phyloP scores from a whole-genome alignment of 441 rosid species.

The Adansonia madagascariensis region DNA sequence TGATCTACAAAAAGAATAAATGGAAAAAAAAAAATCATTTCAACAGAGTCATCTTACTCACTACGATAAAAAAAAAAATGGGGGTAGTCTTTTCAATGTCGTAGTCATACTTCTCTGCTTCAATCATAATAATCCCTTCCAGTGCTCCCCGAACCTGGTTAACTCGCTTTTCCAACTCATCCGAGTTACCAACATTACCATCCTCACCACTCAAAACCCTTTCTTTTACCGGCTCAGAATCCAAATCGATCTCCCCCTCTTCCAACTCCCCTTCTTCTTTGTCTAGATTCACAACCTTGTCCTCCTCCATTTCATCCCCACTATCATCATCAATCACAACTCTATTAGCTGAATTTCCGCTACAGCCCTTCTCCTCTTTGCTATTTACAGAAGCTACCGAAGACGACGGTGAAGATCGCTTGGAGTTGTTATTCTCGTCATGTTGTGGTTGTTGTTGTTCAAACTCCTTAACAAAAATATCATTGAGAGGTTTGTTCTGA shows the following conservation, averaged over 20 bases:
- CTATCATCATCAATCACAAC: slow-evolving; percentile 67
- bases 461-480: slow-evolving; percentile 58
- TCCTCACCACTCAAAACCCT: slow-evolving; percentile 31
- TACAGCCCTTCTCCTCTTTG: slow-evolving; percentile 33
- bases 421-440: slow-evolving; percentile 43
- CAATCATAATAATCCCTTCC: slow-evolving; percentile 54
- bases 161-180: slow-evolving; percentile 48
- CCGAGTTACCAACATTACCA: slow-evolving; percentile 31
- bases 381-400: slow-evolving; percentile 45
- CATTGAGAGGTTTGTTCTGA: slow-evolving; percentile 78
- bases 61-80: slow-evolving; percentile 24
- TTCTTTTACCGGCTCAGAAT: slow-evolving; percentile 43
- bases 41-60: slow-evolving; percentile 19
- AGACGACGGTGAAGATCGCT: slow-evolving; percentile 43
- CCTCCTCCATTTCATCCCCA: slow-evolving; percentile 54
- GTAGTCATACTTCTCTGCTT: slow-evolving; percentile 75
- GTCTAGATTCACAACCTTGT: slow-evolving; percentile 35
- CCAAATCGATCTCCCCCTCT: slow-evolving; percentile 94
- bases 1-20: slow-evolving; percentile 56
- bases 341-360: slow-evolving; percentile 30
- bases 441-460: slow-evolving; percentile 30
- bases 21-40: slow-evolving; percentile 26
- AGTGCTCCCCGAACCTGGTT: slow-evolving; percentile 53
- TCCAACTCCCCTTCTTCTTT: slow-evolving; percentile 92
- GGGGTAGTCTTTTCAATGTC: slow-evolving; percentile 11